Percentiles rank a stretch among this genome's conserved stretches.
These are phyloP conservation scores for Actinomortierella wolfii DNA, from an alignment of 371 early-diverging fungal genomes.

Conservation along the genomic window DNA sequence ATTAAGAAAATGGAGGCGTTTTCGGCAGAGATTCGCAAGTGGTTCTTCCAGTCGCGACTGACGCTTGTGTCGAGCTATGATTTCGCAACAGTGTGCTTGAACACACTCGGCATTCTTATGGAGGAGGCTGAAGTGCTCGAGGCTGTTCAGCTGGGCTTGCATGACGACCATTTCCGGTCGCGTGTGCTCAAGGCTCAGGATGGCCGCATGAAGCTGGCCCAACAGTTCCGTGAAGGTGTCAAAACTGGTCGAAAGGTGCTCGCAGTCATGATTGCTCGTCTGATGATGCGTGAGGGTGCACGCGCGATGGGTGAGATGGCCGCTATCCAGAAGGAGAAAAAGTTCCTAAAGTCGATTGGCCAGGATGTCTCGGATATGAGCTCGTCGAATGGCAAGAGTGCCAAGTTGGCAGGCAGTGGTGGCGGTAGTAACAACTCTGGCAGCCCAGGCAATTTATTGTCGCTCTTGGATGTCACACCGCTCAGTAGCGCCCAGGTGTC, in stretches of 20 bases:
- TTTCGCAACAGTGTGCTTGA: slow-evolving; percentile 56
- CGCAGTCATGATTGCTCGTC: slow-evolving; percentile 69
- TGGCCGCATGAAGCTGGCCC: slow-evolving; percentile 58
- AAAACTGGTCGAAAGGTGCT: slow-evolving; percentile 70
- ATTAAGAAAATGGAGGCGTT: slow-evolving; percentile 63
- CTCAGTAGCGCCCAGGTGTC: slow-evolving; percentile 37
- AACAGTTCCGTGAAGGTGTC: slow-evolving; percentile 70
- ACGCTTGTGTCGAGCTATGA: slow-evolving; percentile 49
- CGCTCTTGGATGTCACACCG: slow-evolving; percentile 25
- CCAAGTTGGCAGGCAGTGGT: background rate
- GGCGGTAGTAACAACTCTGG: background rate
- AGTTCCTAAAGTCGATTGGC: slow-evolving; percentile 62
- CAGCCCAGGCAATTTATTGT: background rate
- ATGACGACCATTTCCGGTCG: slow-evolving; percentile 50
- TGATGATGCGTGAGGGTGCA: slow-evolving; percentile 75
- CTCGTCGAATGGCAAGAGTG: background rate
- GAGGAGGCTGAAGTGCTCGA: slow-evolving; percentile 76
- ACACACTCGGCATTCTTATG: slow-evolving; percentile 69
- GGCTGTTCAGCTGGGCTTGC: slow-evolving; percentile 57
- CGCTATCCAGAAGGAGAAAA: slow-evolving; percentile 70
- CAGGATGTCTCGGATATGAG: slow-evolving; percentile 25
- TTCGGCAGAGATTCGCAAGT: slow-evolving; percentile 41
- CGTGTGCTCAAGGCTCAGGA: slow-evolving; percentile 57
- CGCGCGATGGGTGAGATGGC: slow-evolving; percentile 71
- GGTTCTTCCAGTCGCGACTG: slow-evolving; percentile 46